These are phyloP conservation scores for Adenanthera pavonina DNA, from an alignment of 306 rosid species.

Conservation along the genomic window DNA sequence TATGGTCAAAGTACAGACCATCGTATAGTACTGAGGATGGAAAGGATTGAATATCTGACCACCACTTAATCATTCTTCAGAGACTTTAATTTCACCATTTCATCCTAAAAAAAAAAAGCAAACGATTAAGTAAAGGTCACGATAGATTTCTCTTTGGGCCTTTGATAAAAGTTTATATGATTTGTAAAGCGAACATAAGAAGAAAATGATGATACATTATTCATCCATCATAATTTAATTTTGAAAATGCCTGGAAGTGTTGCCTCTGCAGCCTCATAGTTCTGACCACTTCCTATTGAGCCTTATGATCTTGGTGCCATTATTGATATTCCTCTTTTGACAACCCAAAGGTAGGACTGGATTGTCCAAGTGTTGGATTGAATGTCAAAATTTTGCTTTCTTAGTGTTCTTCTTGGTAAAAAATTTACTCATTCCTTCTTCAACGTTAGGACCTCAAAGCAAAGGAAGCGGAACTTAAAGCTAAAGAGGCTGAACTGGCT, in stretches of 20 bases:
- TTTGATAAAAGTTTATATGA: slow-evolving; percentile 11
- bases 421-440: slow-evolving; percentile 13
- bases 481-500: slow-evolving; percentile 87
- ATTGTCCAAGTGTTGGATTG: background rate
- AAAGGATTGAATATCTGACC: background rate
- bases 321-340: background rate
- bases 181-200: background rate
- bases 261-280: background rate
- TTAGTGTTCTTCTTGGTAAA: background rate
- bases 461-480: slow-evolving; percentile 83
- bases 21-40: background rate
- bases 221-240: background rate
- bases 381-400: slow-evolving; percentile 25
- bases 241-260: background rate
- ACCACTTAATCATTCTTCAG: background rate
- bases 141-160: background rate
- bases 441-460: slow-evolving; percentile 62
- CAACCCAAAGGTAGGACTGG: background rate
- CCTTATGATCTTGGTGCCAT: background rate
- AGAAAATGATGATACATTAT: background rate
- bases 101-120: background rate
- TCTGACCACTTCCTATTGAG: background rate
- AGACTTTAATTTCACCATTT: background rate
- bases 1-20: background rate
- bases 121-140: background rate